These are phyloP conservation scores for Albifimbria verrucaria DNA, from an alignment of 2,329 filamentous ascomycete genomes.

Conservation along the genomic window DNA sequence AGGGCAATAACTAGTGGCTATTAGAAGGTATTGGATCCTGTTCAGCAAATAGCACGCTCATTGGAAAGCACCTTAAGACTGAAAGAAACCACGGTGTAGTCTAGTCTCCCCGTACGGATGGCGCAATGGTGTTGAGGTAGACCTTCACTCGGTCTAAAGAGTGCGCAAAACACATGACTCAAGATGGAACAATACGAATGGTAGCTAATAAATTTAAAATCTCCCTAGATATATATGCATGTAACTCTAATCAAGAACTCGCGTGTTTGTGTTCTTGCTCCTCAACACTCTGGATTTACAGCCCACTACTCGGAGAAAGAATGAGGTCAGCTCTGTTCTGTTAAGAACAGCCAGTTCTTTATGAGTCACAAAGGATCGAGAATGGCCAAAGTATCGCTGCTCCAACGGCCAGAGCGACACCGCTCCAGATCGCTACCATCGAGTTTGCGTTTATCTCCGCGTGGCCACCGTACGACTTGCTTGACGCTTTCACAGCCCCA, in stretches of 20 bases:
- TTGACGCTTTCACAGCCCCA: neutral
- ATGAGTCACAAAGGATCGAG: neutral
- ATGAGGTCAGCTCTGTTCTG: neutral
- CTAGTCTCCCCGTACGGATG: no score
- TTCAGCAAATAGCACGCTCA: neutral
- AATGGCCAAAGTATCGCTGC: neutral
- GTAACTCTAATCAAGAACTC: no score
- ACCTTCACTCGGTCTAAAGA: no score
- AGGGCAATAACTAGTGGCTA: neutral
- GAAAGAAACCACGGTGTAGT: no score
- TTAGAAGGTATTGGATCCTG: neutral
- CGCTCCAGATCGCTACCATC: neutral
- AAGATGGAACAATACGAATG: no score
- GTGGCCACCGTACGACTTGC: neutral
- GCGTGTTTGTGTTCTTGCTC: no score
- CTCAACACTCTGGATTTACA: neutral
- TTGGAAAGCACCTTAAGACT: no score
- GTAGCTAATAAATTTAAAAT: no score
- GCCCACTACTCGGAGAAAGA: neutral
- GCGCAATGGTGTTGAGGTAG: no score
- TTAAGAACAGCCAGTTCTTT: neutral
- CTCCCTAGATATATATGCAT: no score
- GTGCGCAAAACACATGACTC: no score
- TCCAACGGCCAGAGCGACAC: neutral
- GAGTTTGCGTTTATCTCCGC: neutral